A percentile compares a stretch with the other conserved stretches of the same genome.
These are phyloP conservation scores for Rhododendron henanense DNA, from an alignment of 148 eudicot species.

Conservation along the genomic window DNA sequence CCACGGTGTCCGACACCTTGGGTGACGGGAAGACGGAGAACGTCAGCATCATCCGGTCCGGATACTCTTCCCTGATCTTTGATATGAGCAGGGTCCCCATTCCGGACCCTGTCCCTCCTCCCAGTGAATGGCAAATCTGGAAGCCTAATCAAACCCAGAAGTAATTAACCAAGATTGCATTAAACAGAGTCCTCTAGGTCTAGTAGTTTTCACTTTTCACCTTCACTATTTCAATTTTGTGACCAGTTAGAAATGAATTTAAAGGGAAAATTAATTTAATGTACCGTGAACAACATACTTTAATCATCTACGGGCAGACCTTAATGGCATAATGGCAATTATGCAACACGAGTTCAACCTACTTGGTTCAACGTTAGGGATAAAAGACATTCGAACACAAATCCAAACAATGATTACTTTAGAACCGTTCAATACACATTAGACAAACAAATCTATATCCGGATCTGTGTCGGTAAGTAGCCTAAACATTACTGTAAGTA, in stretches of 20 bases:
- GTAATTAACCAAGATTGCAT: not conserved
- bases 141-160: slow-evolving; percentile 30
- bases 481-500: not conserved
- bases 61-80: slow-evolving; percentile 42
- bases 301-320: not conserved
- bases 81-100: slow-evolving; percentile 59
- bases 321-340: not conserved
- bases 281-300: too few relatives aligned
- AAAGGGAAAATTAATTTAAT: too few relatives aligned
- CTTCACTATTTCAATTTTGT: not conserved
- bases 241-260: not conserved
- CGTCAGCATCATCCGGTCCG: slow-evolving; percentile 43
- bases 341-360: not conserved
- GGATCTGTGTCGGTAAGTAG: not conserved
- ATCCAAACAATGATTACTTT: not conserved
- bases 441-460: not conserved
- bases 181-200: not conserved
- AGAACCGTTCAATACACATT: not conserved
- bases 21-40: slow-evolving; percentile 62
- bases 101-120: slow-evolving; percentile 72
- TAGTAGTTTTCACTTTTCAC: not conserved
- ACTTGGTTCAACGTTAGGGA: not conserved
- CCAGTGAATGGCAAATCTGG: slow-evolving; percentile 62
- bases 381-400: not conserved
- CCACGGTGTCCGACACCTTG: slow-evolving; percentile 61